Evolutionary conservation across 75 land plant species (phyloP).

Genomic region (Selaginella moellendorffii): DNA sequence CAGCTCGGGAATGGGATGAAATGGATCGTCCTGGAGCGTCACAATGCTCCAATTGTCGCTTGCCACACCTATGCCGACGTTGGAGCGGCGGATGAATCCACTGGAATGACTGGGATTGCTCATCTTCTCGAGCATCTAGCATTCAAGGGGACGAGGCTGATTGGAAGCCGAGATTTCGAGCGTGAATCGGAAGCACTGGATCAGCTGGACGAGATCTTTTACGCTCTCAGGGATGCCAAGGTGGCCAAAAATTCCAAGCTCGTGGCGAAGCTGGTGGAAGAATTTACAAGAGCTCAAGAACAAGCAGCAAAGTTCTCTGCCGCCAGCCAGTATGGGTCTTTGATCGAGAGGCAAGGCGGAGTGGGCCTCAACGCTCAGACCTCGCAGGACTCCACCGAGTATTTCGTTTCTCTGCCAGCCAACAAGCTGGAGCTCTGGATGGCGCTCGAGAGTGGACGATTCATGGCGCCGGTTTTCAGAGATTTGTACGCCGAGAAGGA

Average conservation of each 20-base stretch:
- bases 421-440: constrained; percentile 25
- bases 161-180: constrained; percentile 13
- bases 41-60: constrained; percentile 17
- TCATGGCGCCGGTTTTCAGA: constrained; percentile 18
- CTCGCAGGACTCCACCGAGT: constrained; percentile 16
- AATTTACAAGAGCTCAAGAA: neutral
- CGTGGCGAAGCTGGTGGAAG: neutral
- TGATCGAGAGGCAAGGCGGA: constrained; percentile 17
- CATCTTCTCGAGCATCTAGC: constrained; percentile 23
- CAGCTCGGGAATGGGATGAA: constrained; percentile 17
- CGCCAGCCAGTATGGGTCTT: constrained; percentile 20
- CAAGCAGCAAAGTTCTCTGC: constrained; percentile 7
- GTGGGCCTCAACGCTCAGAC: constrained; percentile 20
- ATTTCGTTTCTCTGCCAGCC: constrained; percentile 18
- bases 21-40: constrained; percentile 21
- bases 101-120: constrained; percentile 16
- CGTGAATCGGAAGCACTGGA: constrained; percentile 11
- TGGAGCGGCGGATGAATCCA: constrained; percentile 13
- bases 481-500: constrained; percentile 21
- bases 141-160: constrained; percentile 18
- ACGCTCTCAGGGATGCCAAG: constrained; percentile 19
- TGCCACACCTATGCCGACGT: constrained; percentile 19
- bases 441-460: constrained; percentile 21
- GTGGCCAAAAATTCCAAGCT: neutral
- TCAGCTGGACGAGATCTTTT: constrained; percentile 19